Evolutionary conservation across 345 rosid species (phyloP).

Genomic region (Balakata baccata): DNA sequence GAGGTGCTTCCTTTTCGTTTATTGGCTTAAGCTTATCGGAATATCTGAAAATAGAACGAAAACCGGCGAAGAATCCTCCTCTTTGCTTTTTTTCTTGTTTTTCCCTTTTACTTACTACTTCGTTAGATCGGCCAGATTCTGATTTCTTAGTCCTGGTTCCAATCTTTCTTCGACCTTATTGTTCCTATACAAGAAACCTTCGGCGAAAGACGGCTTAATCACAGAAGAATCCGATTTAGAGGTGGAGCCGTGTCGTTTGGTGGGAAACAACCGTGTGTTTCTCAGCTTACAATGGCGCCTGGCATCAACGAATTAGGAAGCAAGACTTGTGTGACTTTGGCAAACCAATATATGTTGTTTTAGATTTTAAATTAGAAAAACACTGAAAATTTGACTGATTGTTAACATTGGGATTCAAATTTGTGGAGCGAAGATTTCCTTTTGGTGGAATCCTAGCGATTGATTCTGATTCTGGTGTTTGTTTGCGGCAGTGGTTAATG

Average conservation of each 20-base stretch:
- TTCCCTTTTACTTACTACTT: constrained; percentile 4
- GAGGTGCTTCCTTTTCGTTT: constrained; percentile 15
- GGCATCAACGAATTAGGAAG: constrained; percentile 44
- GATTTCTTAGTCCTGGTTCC: constrained; percentile 38
- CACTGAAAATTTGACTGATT: too few species aligned
- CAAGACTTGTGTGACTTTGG: constrained; percentile 71
- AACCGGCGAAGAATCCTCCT: constrained; percentile 45
- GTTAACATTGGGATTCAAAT: too few species aligned
- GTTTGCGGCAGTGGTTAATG: constrained; percentile 32
- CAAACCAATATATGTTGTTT: constrained; percentile 62
- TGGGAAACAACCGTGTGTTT: constrained; percentile 44
- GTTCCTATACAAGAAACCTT: constrained; percentile 89
- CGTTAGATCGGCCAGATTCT: constrained; percentile 5
- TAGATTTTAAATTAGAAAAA: too few species aligned
- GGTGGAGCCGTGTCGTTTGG: constrained; percentile 13
- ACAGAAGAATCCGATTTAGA: too few species aligned
- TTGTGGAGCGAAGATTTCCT: constrained; percentile 36
- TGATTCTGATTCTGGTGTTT: background rate
- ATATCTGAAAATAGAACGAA: constrained; percentile 45
- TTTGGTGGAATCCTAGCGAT: constrained; percentile 67
- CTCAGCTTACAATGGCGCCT: constrained; percentile 48
- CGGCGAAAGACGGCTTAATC: too few species aligned
- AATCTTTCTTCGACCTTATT: constrained; percentile 74
- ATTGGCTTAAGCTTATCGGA: constrained; percentile 19
- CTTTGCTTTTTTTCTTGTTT: constrained; percentile 34